These are phyloP conservation scores for Candida qinlingensis DNA, from an alignment of 805 yeast genomes.

Conservation along the genomic window DNA sequence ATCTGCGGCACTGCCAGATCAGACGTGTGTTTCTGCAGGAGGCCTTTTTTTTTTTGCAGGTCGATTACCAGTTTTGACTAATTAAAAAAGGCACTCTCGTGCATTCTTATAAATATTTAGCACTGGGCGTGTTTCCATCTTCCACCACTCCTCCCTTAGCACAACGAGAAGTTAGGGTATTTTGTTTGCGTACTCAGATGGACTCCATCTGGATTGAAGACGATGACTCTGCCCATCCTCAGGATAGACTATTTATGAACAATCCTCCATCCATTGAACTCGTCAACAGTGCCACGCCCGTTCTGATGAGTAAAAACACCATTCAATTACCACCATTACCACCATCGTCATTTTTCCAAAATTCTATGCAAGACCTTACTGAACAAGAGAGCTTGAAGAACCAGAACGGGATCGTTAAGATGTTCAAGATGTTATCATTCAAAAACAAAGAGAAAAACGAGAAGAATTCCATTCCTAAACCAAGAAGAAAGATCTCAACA, in stretches of 20 bases:
- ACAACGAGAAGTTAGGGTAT: no score
- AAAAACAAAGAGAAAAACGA: slow-evolving; percentile 10
- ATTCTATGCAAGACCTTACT: slow-evolving; percentile 4
- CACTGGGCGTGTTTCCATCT: background rate
- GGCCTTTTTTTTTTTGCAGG: background rate
- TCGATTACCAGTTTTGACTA: no score
- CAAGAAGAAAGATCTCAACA: slow-evolving; percentile 28
- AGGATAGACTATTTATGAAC: slow-evolving; percentile 26
- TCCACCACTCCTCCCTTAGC: background rate
- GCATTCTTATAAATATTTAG: background rate
- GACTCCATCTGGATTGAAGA: slow-evolving; percentile 40
- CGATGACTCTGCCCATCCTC: slow-evolving; percentile 22
- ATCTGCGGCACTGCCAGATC: background rate
- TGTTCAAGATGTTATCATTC: slow-evolving; percentile 28
- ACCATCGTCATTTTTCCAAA: slow-evolving; percentile 22
- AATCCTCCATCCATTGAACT: slow-evolving; percentile 28
- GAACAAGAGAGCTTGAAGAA: slow-evolving; percentile 3
- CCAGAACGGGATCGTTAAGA: slow-evolving; percentile 25
- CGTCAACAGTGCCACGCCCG: slow-evolving; percentile 31
- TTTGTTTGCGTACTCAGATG: slow-evolving; percentile 18
- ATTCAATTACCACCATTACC: slow-evolving; percentile 33
- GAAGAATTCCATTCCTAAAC: slow-evolving; percentile 3
- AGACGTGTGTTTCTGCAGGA: background rate
- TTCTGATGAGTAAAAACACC: slow-evolving; percentile 27
- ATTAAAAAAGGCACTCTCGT: background rate